These are phyloP conservation scores for Starmera caribaea DNA, from an alignment of 805 yeast species.

Conservation along the genomic window DNA sequence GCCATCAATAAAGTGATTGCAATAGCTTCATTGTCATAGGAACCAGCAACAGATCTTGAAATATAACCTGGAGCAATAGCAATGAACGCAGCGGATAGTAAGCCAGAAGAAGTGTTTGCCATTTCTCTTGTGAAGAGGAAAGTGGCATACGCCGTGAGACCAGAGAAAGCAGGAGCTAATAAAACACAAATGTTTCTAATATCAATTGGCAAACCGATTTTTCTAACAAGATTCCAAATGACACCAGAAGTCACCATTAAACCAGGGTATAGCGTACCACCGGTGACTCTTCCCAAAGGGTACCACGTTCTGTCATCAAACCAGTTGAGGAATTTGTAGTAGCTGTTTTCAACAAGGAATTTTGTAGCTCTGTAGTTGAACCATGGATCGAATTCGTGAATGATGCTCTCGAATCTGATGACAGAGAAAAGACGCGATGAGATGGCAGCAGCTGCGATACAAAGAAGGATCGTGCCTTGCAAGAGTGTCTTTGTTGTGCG, in stretches of 20 bases:
- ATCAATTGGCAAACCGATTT: conserved; percentile 74
- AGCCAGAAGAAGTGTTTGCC: conserved; percentile 83
- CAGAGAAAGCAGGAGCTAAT: conserved; percentile 94
- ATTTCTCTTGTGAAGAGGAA: conserved; percentile 82
- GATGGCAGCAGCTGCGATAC: conserved; percentile 85
- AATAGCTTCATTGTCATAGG: conserved; percentile 98
- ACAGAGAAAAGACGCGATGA: conserved; percentile 93
- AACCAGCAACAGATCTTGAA: conserved; percentile 96
- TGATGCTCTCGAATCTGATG: conserved; percentile 88
- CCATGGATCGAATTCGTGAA: conserved; percentile 98
- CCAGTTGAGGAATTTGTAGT: conserved; percentile 92
- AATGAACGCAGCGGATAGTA: conserved; percentile 88
- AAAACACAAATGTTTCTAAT: conserved; percentile 93
- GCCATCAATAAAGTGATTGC: conserved; percentile 94
- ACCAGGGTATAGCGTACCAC: conserved; percentile 97
- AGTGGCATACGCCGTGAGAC: conserved; percentile 83
- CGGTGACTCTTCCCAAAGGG: conserved; percentile 97
- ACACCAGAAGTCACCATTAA: conserved; percentile 95
- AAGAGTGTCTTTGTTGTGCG: conserved; percentile 22
- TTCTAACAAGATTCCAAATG: conserved; percentile 63
- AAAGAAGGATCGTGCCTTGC: conserved; percentile 56
- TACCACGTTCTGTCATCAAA: conserved; percentile 99
- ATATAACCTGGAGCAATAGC: conserved; percentile 98
- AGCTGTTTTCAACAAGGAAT: conserved; percentile 74
- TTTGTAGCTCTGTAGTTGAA: conserved; percentile 95